phyloP scores from a whole-genome alignment of 2,329 filamentous ascomycete genomes.

The Fusarium coffeatum region DNA sequence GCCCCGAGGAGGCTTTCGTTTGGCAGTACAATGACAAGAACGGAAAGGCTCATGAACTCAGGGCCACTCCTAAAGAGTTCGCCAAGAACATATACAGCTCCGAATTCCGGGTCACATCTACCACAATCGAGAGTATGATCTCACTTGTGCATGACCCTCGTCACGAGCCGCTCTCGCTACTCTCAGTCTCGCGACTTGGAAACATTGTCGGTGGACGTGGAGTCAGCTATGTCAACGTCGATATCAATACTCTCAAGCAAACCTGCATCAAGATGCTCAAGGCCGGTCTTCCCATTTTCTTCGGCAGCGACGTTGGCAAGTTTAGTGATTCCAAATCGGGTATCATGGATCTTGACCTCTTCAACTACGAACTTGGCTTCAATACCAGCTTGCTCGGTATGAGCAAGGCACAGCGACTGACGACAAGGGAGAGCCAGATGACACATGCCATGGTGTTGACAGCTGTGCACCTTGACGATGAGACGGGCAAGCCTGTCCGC shows the following conservation, averaged over 20 bases:
- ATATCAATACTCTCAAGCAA: conserved; percentile 76
- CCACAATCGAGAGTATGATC: conserved; percentile 75
- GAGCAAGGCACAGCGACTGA: conserved; percentile 79
- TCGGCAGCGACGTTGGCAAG: conserved; percentile 88
- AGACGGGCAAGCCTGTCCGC: conserved; percentile 71
- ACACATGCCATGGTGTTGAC: conserved; percentile 94
- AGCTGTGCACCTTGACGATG: conserved; percentile 79
- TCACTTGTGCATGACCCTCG: conserved; percentile 89
- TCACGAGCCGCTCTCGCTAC: conserved; percentile 75
- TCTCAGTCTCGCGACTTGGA: conserved; percentile 82
- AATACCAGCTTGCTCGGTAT: conserved; percentile 78
- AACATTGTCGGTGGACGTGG: conserved; percentile 82
- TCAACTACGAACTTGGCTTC: conserved; percentile 87
- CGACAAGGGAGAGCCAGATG: conserved; percentile 82
- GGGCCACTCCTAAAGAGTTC: conserved; percentile 76
- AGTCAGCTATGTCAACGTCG: conserved; percentile 85
- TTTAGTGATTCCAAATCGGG: conserved; percentile 75
- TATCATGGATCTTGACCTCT: conserved; percentile 82
- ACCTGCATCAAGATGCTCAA: conserved; percentile 82
- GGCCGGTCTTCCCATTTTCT: conserved; percentile 85
- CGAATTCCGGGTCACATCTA: conserved; percentile 68
- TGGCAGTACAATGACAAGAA: conserved; percentile 83
- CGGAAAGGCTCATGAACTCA: conserved; percentile 71
- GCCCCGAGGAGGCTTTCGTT: conserved; percentile 74
- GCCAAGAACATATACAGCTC: conserved; percentile 73